Conservation (phyloP, 352 stramenopile genomes). For the Pythium chondricola region DNA sequence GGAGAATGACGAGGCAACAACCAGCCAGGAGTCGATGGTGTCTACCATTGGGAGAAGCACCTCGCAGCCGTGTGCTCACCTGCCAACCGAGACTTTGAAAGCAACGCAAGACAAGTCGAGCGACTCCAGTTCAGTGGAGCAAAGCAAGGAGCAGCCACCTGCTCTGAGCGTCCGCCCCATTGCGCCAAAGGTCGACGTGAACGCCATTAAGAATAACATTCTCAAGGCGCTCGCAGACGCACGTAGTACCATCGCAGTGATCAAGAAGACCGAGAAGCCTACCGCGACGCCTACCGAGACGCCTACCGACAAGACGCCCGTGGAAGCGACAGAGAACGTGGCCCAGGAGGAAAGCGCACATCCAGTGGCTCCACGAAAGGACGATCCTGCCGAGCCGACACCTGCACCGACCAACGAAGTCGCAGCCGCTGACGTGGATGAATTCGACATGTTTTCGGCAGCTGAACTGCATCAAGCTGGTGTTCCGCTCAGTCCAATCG, state of each 20-base stretch:
- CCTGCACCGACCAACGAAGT: conserved; percentile 3
- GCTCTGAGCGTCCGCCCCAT: background rate
- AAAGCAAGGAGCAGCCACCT: too few relatives aligned
- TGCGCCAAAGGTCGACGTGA: conserved; percentile 39
- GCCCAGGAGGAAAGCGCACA: too few relatives aligned
- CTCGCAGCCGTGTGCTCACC: conserved; percentile 10
- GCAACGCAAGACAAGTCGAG: background rate
- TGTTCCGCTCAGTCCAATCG: conserved; percentile 10
- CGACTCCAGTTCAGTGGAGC: background rate
- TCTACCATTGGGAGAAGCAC: conserved; percentile 1
- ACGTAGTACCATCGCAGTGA: conserved; percentile 63
- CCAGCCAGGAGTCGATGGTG: conserved; percentile 14
- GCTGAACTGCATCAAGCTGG: conserved; percentile 53
- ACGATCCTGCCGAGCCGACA: background rate
- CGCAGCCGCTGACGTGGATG: conserved; percentile 31
- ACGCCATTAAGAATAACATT: conserved; percentile 74
- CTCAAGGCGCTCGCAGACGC: conserved; percentile 72
- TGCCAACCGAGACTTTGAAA: background rate
- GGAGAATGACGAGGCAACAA: conserved; percentile 3
- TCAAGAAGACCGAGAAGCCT: conserved; percentile 27
- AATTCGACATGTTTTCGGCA: conserved; percentile 87
- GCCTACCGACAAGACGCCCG: background rate
- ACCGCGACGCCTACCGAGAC: background rate
- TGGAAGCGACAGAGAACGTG: conserved; percentile 2
- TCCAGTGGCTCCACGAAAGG: too few relatives aligned